A percentile compares a stretch with the other conserved stretches of the same genome.
Evolutionary conservation across 2,329 filamentous ascomycete species (phyloP).

Genomic region (Penicillium oxalicum): DNA sequence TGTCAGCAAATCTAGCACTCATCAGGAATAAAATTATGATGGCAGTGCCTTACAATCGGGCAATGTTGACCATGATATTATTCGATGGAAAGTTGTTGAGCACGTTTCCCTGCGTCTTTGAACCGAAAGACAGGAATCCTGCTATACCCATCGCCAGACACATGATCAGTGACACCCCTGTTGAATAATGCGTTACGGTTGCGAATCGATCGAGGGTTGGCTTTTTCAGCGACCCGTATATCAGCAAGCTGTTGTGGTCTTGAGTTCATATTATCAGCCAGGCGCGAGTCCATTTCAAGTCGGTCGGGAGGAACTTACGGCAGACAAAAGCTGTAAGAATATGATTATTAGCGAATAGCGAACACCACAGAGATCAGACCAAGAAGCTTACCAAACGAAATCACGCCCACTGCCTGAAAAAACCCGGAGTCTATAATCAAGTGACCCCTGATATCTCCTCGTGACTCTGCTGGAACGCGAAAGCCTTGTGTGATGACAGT

Average conservation of each 20-base stretch:
- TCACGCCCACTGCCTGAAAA: slow-evolving; percentile 94
- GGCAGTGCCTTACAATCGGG: slow-evolving; percentile 57
- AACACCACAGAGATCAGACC: not conserved
- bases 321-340: slow-evolving; percentile 56
- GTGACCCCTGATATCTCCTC: slow-evolving; percentile 64
- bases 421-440: slow-evolving; percentile 80
- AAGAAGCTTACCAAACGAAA: slow-evolving; percentile 72
- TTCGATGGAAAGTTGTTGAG: slow-evolving; percentile 93
- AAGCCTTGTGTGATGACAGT: slow-evolving; percentile 82
- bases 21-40: not conserved
- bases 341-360: slow-evolving; percentile 26
- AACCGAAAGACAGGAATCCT: slow-evolving; percentile 89
- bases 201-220: slow-evolving; percentile 95
- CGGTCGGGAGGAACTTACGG: slow-evolving; percentile 39
- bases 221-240: slow-evolving; percentile 90
- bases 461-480: slow-evolving; percentile 63
- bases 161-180: slow-evolving; percentile 80
- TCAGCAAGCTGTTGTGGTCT: slow-evolving; percentile 93
- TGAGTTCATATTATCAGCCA: slow-evolving; percentile 8
- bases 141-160: slow-evolving; percentile 82
- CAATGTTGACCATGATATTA: slow-evolving; percentile 90
- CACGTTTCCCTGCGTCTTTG: slow-evolving; percentile 87
- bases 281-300: too few species aligned
- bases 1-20: too few species aligned
- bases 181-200: slow-evolving; percentile 88